These are phyloP conservation scores for Darksidea phi DNA, from an alignment of 495 filamentous ascomycete genomes.

Conservation along the genomic window DNA sequence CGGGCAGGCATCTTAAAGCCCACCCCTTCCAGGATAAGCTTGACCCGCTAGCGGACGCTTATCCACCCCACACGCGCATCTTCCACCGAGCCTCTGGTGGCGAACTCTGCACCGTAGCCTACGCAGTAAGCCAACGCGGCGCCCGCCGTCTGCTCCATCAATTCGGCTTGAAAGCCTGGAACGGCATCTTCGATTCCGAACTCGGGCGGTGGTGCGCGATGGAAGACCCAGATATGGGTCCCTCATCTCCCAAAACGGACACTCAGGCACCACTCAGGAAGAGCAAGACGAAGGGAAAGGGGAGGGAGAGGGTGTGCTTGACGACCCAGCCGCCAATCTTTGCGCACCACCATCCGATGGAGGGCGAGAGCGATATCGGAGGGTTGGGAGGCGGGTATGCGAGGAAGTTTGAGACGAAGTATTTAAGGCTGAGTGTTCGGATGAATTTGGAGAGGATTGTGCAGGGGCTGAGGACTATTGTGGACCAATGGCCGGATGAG, in stretches of 20 bases:
- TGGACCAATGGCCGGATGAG: conserved; percentile 34
- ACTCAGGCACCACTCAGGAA: conserved; percentile 21
- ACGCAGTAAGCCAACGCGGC: conserved; percentile 30
- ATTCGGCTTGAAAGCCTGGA: conserved; percentile 46
- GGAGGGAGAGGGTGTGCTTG: conserved; percentile 43
- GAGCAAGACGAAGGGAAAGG: conserved; percentile 1
- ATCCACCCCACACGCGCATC: conserved; percentile 27
- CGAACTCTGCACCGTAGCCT: conserved; percentile 38
- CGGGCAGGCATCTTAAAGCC: conserved; percentile 22
- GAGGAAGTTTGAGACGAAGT: conserved; percentile 46
- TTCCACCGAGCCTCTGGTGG: conserved; percentile 40
- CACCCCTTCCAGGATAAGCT: conserved; percentile 31
- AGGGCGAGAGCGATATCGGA: conserved; percentile 48
- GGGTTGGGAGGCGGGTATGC: conserved; percentile 40
- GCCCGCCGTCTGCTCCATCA: conserved; percentile 52
- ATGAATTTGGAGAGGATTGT: conserved; percentile 46
- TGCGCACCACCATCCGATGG: conserved; percentile 49
- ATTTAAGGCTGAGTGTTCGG: conserved; percentile 52
- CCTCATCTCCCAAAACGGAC: not conserved
- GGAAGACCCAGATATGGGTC: conserved; percentile 14
- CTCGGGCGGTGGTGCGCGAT: conserved; percentile 51
- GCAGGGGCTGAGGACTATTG: conserved; percentile 19
- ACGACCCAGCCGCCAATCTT: conserved; percentile 51
- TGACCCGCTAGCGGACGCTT: conserved; percentile 19
- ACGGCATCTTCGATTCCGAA: conserved; percentile 50